A percentile compares a stretch with the other conserved stretches of the same genome.
phyloP scores from a whole-genome alignment of 1,284 basidiomycete species.

The Ganoderma leucocontextum region DNA sequence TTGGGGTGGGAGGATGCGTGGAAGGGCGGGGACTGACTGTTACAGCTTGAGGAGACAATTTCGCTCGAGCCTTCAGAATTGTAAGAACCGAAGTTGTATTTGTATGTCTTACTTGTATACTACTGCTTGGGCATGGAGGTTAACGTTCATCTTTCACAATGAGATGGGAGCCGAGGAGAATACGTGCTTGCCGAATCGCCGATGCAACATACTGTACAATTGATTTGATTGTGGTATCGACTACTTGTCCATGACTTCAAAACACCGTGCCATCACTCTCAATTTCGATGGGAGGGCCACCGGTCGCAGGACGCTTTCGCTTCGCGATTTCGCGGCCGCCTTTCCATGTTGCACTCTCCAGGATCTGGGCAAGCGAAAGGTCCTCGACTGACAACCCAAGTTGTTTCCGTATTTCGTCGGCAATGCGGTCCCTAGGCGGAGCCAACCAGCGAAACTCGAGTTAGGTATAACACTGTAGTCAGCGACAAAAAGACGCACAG shows the following conservation, averaged over 20 bases:
- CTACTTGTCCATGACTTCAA: constrained; percentile 42
- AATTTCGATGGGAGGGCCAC: constrained; percentile 90
- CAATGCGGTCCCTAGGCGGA: constrained; percentile 77
- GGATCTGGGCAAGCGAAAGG: constrained; percentile 83
- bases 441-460: not conserved
- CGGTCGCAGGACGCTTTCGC: constrained; percentile 73
- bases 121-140: too few species aligned
- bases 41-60: not conserved
- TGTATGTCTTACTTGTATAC: not conserved
- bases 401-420: constrained; percentile 71
- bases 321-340: constrained; percentile 93
- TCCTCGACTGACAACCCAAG: constrained; percentile 58
- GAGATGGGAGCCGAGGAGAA: not conserved
- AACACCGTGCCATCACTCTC: constrained; percentile 89
- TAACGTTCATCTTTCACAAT: not conserved
- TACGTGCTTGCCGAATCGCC: not conserved
- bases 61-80: not conserved
- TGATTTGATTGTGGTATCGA: not conserved
- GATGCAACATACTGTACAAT: not conserved
- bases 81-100: not conserved
- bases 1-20: constrained; percentile 78
- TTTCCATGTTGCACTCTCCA: constrained; percentile 97
- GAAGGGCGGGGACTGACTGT: constrained; percentile 43
- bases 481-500: constrained; percentile 65
- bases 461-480: not conserved